Base-by-base conservation (phyloP, 352 stramenopile genomes). In the Globisporangium nunn region DNA sequence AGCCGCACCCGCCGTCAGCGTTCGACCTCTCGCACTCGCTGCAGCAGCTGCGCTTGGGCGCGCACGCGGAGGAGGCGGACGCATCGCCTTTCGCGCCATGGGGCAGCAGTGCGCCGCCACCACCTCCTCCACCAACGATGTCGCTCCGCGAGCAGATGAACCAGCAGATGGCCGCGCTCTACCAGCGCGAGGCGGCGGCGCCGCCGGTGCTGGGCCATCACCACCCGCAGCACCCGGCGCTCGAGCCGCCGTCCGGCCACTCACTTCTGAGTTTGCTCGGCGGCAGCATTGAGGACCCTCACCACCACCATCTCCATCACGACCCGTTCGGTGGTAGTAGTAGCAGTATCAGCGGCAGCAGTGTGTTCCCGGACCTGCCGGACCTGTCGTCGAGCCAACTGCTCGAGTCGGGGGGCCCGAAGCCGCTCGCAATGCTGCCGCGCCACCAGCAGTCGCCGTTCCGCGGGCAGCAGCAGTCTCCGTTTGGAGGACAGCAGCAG, bases 81-180 rank as follows among this genome's bases (percentile, higher is more conserved):
- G 40, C 15, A 15, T 40, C 35, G 4, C 40, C 50, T 29, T 51
- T 58, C 52, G 57, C 50, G 7, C 45, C 57, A 8, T 60, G 54
- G 54, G 54, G 45, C 10, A 45, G 46, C 23, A 7, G 7, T 3
- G 54, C 46, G 17, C 43, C 54, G 33, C 33, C 54, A 17, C 52
- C 28, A 6, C 35, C 50, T 50, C 54, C 43, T 52, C 63, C 50
- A 51, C 58, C 44, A 44, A n/a, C 28, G 0, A n/a, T 47, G 14
- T 50, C 52, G 29, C 54, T 90, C 11, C 72, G 77, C 18, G 80
- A 90, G 31, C 69, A 90, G 52, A 88, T 88, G 80, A 90, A 90
- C 66, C 75, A 80, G 55, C 77, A 88, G 54, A 90, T 90, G 77
- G 79, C 79, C 11, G 74, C 79, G 47, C 56, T 89, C 48, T 89